These are phyloP conservation scores for Lichtheimia ornata DNA, from an alignment of 371 early-diverging fungal species.

Conservation along the genomic window DNA sequence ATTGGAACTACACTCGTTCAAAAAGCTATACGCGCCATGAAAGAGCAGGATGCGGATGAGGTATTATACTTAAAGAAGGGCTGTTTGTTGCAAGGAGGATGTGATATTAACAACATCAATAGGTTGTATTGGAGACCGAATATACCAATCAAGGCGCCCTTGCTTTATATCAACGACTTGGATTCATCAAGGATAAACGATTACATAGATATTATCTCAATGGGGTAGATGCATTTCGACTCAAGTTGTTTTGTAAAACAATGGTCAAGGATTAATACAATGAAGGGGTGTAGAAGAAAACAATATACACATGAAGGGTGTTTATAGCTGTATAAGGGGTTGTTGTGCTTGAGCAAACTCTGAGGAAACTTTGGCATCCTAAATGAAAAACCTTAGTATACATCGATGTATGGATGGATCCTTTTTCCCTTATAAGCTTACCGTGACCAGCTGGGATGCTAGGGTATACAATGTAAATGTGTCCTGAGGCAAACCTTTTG, in stretches of 20 bases:
- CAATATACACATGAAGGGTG: not conserved
- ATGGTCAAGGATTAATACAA: constrained; percentile 27
- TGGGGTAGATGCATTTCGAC: constrained; percentile 91
- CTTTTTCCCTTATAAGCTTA: constrained; percentile 6
- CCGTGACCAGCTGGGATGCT: constrained; percentile 32
- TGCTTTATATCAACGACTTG: constrained; percentile 86
- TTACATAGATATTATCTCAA: constrained; percentile 90
- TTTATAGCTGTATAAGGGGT: not conserved
- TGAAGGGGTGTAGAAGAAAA: not conserved
- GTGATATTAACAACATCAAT: not conserved
- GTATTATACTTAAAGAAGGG: constrained; percentile 37
- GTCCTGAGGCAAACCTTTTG: constrained; percentile 30
- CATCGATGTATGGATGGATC: too few relatives aligned
- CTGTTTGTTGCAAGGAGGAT: not conserved
- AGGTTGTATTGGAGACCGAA: constrained; percentile 93
- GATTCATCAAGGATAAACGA: constrained; percentile 92
- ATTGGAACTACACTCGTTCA: constrained; percentile 81
- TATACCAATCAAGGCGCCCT: constrained; percentile 86
- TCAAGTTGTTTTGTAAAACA: constrained; percentile 73
- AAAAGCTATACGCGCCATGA: constrained; percentile 77
- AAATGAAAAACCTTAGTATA: too few relatives aligned
- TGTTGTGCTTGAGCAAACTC: too few relatives aligned
- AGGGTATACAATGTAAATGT: constrained; percentile 39
- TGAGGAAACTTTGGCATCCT: too few relatives aligned
- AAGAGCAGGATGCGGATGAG: constrained; percentile 81